These are phyloP conservation scores for Allomyces macrogynus DNA, from an alignment of 192 early-diverging fungal genomes.

Conservation along the genomic window DNA sequence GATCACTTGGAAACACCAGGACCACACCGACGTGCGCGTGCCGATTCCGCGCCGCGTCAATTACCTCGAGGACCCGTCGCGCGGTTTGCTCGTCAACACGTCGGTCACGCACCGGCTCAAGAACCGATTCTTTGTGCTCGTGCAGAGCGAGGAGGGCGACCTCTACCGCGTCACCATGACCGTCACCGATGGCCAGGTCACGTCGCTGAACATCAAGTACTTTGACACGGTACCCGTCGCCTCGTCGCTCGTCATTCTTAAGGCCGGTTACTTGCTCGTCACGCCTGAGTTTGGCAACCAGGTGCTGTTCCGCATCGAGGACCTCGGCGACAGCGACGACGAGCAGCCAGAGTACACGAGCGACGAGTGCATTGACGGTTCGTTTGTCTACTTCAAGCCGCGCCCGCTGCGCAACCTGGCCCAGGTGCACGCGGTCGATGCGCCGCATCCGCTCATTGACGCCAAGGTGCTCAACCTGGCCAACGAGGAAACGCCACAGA, in stretches of 20 bases:
- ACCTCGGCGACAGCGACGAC: slow-evolving; percentile 76
- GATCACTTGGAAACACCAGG: slow-evolving; percentile 70
- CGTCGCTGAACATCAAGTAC: slow-evolving; percentile 66
- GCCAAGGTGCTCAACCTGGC: slow-evolving; percentile 68
- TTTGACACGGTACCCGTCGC: slow-evolving; percentile 86
- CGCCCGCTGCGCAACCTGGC: slow-evolving; percentile 60
- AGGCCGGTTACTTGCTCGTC: slow-evolving; percentile 83
- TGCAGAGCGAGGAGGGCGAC: slow-evolving; percentile 84
- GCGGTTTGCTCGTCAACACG: slow-evolving; percentile 58
- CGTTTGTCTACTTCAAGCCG: slow-evolving; percentile 44
- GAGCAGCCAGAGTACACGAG: slow-evolving; percentile 55
- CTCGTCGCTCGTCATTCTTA: slow-evolving; percentile 58
- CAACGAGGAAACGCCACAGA: slow-evolving; percentile 81
- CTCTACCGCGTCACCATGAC: slow-evolving; percentile 66
- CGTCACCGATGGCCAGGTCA: slow-evolving; percentile 33
- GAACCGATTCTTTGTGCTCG: slow-evolving; percentile 66
- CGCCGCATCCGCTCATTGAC: slow-evolving; percentile 58
- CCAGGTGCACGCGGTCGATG: slow-evolving; percentile 81
- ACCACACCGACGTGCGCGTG: slow-evolving; percentile 28
- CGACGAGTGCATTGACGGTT: slow-evolving; percentile 38
- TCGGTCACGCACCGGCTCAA: slow-evolving; percentile 80
- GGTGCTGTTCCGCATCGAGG: slow-evolving; percentile 73
- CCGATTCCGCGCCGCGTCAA: slow-evolving; percentile 64
- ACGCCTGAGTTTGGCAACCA: slow-evolving; percentile 84
- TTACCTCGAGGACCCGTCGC: slow-evolving; percentile 35